Evolutionary conservation across 2,329 filamentous ascomycete species (phyloP), one percentile per base, ranked within the genome.

Genomic region (Proliferodiscus dingleyae): DNA sequence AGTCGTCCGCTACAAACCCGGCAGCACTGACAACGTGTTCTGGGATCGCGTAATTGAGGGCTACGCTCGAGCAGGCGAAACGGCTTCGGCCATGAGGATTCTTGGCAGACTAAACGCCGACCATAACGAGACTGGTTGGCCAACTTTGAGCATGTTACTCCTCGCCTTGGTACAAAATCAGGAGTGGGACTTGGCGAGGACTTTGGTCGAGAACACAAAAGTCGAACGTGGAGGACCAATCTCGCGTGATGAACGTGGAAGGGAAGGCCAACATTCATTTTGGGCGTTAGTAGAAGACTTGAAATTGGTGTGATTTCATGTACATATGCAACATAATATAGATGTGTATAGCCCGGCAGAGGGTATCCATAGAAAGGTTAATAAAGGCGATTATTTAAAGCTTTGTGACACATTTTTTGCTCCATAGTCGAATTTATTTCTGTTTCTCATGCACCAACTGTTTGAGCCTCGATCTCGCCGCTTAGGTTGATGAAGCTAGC

Each of bases 41-140:
- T 89, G 82, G 74, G 83, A 87, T 63, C 75, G 82, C 43, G 71
- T 85, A 50, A 75, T 89, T 52, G 77, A 80, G 59, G 84, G 83
- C 1, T 87, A 84, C 61, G 77, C 83, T 6, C 54, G 64, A 10
- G 64, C 68, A 8, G 75, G 76, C 37, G 72, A 82, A 47, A 65
- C 72, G 0, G 62, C 62, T 26, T 68, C 64, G 24, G 78, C 79
- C 2, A 66, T 78, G 56, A 60, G 59, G 38, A 65, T 78, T 30
- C 76, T 78, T 53, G 63, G 70, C 41, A 65, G 68, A 49, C 65
- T 78, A 15, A 59, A 66, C 43, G 52, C 45, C 22, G 43, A 44
- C 15, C 49, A 51, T 9, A 50, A 43, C n/a, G 45, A 32, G 28
- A 45, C 52, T n/a, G 54, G 61, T 6, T 66, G 56, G 54, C 33